Evolutionary conservation across 169 alveolate species (phyloP), one percentile per base, ranked within the genome.

Genomic region (Babesia ovis): DNA sequence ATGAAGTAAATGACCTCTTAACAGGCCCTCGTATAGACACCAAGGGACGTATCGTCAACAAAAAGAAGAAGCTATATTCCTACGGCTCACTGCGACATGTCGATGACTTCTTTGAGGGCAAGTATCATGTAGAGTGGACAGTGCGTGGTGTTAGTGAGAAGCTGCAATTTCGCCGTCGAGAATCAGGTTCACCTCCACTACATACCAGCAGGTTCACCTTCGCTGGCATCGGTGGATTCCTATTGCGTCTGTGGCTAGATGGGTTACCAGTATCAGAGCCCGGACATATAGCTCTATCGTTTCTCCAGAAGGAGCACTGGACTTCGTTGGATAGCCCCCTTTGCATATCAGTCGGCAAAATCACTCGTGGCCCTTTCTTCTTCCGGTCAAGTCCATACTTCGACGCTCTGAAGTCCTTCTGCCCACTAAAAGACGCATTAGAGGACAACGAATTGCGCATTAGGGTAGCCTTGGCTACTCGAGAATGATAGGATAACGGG

Each of bases 141-240:
- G 83, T 79, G 11, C 22, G 87, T 3, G 87, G 87, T 29, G 70
- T 79, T 12, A 57, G 59, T 18, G 86, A 77, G 83, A 79, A 79
- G 64, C 72, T 79, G 27, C 77, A 50, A 23, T 79, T 58, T 41
- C 34, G 87, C 20, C 59, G 69, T 20, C 34, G 87, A 20, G 87
- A 79, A 9, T 29, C 72, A 25, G 55, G 70, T 18, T 35, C 87
- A 9, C 84, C 74, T 35, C 87, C 87, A 9, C 56, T 79, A 3
- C 53, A 58, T 6, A 70, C 87, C 20, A 79, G 83, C 54, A 23
- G 84, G 42, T 79, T 79, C 62, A 79, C 41, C 41, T 68, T 79
- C 50, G 82, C 87, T 46, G 87, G 87, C n/a, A 68, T 79, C 23
- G 70, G 66, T n/a, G 87, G 87, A 1, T 79, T 79, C 61, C 22